Evolutionary conservation across 148 eudicot species (phyloP).

Genomic region (Diospyros lotus): DNA sequence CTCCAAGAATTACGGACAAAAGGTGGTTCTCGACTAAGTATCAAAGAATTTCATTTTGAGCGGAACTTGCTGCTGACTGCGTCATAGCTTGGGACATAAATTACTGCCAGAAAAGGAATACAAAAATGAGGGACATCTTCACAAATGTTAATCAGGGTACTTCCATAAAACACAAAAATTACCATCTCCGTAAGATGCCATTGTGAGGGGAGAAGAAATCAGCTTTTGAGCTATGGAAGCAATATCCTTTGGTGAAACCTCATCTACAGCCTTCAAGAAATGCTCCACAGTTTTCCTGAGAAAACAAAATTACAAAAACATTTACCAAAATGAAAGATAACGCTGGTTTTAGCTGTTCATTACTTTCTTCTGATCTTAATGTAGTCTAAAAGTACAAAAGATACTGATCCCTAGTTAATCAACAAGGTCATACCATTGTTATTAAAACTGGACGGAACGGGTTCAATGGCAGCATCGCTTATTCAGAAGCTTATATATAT

Average conservation of each 20-base stretch:
- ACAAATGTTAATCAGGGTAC: background rate
- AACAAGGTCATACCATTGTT: no score
- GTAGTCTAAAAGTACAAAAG: background rate
- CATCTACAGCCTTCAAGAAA: conserved; percentile 64
- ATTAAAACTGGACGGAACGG: no score
- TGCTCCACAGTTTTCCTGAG: conserved; percentile 75
- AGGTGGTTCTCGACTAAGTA: background rate
- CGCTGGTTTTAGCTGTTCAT: no score
- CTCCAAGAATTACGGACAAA: background rate
- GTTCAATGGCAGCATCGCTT: no score
- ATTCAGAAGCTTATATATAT: no score
- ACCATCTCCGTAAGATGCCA: conserved; percentile 93
- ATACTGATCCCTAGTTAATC: background rate
- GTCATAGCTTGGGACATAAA: conserved; percentile 61
- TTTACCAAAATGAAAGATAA: conserved; percentile 6
- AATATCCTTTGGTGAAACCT: conserved; percentile 59
- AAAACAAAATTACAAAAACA: conserved; percentile 2
- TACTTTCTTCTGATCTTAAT: background rate
- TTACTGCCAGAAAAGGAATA: conserved; percentile 39
- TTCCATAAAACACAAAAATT: conserved; percentile 12
- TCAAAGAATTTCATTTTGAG: conserved; percentile 23
- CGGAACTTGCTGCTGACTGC: conserved; percentile 49
- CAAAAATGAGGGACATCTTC: background rate
- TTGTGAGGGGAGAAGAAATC: conserved; percentile 77
- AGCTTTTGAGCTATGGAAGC: conserved; percentile 53